Base-by-base conservation (phyloP, 306 rosid genomes). In the Lotus japonicus region DNA sequence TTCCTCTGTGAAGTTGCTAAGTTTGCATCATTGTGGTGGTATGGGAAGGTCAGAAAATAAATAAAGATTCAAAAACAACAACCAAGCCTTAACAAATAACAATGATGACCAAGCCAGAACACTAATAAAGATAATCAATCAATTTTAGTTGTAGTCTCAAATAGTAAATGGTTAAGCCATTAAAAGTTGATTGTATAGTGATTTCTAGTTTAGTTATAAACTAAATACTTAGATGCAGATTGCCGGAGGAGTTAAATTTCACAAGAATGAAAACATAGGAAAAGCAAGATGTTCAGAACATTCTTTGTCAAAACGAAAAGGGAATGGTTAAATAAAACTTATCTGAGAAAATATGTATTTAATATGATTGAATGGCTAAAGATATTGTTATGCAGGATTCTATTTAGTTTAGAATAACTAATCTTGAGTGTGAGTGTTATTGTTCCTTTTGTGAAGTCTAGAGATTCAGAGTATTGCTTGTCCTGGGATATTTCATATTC, bases 1-100 rank as follows among this genome's bases (percentile, higher is more conserved):
- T 64, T n/a, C 46, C 54, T 55, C 12, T 64, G n/a, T 13, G 36
- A 62, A 77, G 11, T 73, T 51, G 45, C 44, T 53, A 36, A 50
- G 15, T 62, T 31, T 31, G 36, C 36, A 31, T 2, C 36, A 26
- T 26, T 26, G 31, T 26, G 31, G 31, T 26, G 2, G 31, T 26
- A 26, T 26, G 31, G 31, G 2, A 26, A 21, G 26, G 3, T 21
- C 26, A 21, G 26, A 26, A 26, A 26, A 2, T 26, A 26, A 26
- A 26, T 26, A 26, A 26, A 2, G 31, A 3, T 26, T 0, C 31
- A 26, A 26, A 26, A 26, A 26, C 31, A 26, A 26, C 4, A 26
- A 26, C 31, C 31, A 26, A 26, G 31, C 31, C 31, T 26, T 26
- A 21, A n/a, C n/a, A n/a, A n/a, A n/a, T n/a, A n/a, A 26, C 4